Base-by-base conservation (phyloP, 768 basidiomycete species). In the Pleurotus djamor region DNA sequence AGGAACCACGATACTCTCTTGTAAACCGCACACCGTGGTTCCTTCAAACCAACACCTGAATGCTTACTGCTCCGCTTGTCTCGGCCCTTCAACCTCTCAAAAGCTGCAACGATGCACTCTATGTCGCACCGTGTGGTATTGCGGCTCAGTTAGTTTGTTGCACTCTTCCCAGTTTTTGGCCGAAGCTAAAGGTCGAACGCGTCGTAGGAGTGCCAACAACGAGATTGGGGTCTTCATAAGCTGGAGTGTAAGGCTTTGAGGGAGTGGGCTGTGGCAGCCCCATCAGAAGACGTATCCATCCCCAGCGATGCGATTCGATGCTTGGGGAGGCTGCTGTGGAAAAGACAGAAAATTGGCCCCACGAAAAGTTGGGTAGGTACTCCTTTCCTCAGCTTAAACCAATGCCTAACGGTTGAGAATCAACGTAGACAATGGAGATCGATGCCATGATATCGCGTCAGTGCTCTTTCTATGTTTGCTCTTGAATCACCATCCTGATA, bases 261-360 rank as follows among this genome's bases (percentile, higher is more conserved):
- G 57, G 74, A 72, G 56, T 88, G 87, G 89, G 75, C 75, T 1
- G 69, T 76, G 33, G 65, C 75, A 13, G 83, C 83, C 4, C 80
- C 83, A 2, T 82, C 81, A 2, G 59, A 71, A 10, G 77, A 79
- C 8, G 61, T 79, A 3, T 61, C 79, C 3, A 66, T 88, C 14
- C 92, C 94, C 0, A 86, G 80, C 35, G 94, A 96, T 59, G 91
- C 89, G 1, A 79, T 96, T 8, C 75, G 96, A 52, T 89, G 87
- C 62, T 73, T 98, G 10, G 93, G 84, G 0, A 82, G 94, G 43
- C 78, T 96, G 14, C 65, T 94, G 33, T 92, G 89, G 88, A 74
- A 66, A 32, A 81, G 78, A 56, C 80, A 82, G 68, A 84, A 82
- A 60, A 73, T 81, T 38, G 86, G 88, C 2, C 67, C 70, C 9